Base-by-base conservation (phyloP, 768 basidiomycete species). In the Paxillus involutus region DNA sequence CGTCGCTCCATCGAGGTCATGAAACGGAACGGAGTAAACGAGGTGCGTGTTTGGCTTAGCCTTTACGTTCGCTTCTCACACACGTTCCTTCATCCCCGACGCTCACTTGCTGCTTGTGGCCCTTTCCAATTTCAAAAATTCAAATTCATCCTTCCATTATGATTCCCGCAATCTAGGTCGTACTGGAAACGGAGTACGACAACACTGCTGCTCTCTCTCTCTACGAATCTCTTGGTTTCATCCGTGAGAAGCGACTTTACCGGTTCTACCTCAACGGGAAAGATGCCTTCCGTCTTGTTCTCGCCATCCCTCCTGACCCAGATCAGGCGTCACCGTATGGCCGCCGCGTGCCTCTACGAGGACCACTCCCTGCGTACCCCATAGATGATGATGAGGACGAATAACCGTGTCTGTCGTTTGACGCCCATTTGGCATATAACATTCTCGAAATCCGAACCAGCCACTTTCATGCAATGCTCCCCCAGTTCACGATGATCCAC, bases 261-360 rank as follows among this genome's bases (percentile, higher is more conserved):
- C 83, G 97, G 1, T 99, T 98, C 73, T 98, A 99, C 65, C 82
- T 98, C 60, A 99, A 97, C 66, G 93, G 92, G 44, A 98, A 98
- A 72, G 94, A 98, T 66, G 95, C 95, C 0, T 97, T 91, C 64
- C 80, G 92, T 37, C 83, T 94, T 45, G 82, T 91, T 19, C 82
- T 91, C 43, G 73, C 80, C 30, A 71, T 90, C 6, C 79, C 84
- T 5, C 65, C 69, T 6, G 71, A 70, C 30, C 56, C 65, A 51
- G 66, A 70, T 39, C 52, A 60, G 4, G 42, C 58, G 14, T 57
- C 58, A 6, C 45, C 56, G 2, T 55, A 39, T 44, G 16, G 51
- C 6, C 60, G 56, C 35, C 53, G 50, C 30, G 32, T 44, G 4
- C 68, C 61, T 44, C 55, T 53, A 49, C 61, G 57, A 3, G 52